Evolutionary conservation across 805 yeast genomes (phyloP).

Genomic region (Yarrowia yakushimensis): DNA sequence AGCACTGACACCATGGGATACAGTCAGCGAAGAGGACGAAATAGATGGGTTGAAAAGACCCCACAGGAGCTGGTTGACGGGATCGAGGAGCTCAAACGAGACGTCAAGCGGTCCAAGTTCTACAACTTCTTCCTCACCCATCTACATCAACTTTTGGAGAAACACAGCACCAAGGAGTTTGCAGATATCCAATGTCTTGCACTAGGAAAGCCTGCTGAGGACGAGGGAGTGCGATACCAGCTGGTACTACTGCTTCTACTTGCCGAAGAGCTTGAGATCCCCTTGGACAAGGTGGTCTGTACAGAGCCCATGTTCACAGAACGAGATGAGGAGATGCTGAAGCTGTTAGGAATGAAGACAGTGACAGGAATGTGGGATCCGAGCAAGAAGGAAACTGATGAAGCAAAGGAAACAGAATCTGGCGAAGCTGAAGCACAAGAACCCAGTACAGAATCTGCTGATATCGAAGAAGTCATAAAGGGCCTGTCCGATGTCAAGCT

Average conservation of each 20-base stretch:
- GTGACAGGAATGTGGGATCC: slow-evolving; percentile 32
- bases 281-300: slow-evolving; percentile 41
- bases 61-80: slow-evolving; percentile 27
- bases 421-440: not conserved
- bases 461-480: not conserved
- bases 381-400: not conserved
- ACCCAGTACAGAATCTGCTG: not conserved
- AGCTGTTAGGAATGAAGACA: slow-evolving; percentile 33
- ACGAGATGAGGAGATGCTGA: slow-evolving; percentile 44
- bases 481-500: not conserved
- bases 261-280: slow-evolving; percentile 33
- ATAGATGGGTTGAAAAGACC: slow-evolving; percentile 29
- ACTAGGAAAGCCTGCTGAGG: slow-evolving; percentile 61
- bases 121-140: slow-evolving; percentile 10
- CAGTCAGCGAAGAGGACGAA: slow-evolving; percentile 21
- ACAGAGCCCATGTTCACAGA: slow-evolving; percentile 64
- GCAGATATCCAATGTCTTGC: slow-evolving; percentile 60
- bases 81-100: slow-evolving; percentile 18
- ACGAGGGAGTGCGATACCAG: slow-evolving; percentile 61
- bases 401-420: not conserved
- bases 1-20: slow-evolving; percentile 15
- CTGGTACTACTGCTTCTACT: slow-evolving; percentile 54
- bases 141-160: not conserved
- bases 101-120: slow-evolving; percentile 26
- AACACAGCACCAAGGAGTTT: slow-evolving; percentile 16